Evolutionary conservation across 768 basidiomycete species (phyloP).

Genomic region (Hemileccinum rubropunctum): DNA sequence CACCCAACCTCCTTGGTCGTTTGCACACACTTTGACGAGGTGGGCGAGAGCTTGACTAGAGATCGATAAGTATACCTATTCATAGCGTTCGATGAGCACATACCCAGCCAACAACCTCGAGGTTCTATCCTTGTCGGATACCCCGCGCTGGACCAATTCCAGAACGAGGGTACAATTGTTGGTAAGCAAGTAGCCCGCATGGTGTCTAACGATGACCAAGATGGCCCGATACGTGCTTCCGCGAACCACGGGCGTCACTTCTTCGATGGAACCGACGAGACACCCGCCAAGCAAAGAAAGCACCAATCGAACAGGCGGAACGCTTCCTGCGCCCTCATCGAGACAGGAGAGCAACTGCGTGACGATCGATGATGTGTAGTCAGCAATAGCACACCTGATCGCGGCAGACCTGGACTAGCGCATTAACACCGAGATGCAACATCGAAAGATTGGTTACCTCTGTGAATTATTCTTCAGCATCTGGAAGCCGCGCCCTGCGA

Average conservation of each 20-base stretch:
- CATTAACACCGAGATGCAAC: conserved; percentile 7
- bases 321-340: not conserved
- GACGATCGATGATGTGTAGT: conserved; percentile 19
- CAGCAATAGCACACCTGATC: conserved; percentile 20
- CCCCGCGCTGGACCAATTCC: conserved; percentile 45
- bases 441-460: conserved; percentile 29
- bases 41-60: conserved; percentile 45
- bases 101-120: conserved; percentile 72
- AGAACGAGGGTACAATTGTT: conserved; percentile 31
- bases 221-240: conserved; percentile 43
- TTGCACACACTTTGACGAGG: conserved; percentile 43
- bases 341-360: conserved; percentile 7
- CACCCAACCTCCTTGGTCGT: conserved; percentile 31
- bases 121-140: conserved; percentile 53
- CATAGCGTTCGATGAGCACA: conserved; percentile 14
- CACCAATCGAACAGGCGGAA: conserved; percentile 30
- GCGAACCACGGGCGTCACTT: conserved; percentile 48
- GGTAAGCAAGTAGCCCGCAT: conserved; percentile 28
- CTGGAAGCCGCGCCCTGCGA: conserved; percentile 43
- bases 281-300: conserved; percentile 34
- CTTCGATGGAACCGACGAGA: conserved; percentile 45
- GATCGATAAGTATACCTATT: conserved; percentile 10
- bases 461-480: conserved; percentile 43
- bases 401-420: conserved; percentile 12
- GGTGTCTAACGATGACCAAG: conserved; percentile 41